A percentile compares a stretch with the other conserved stretches of the same genome.
Conservation (phyloP, 495 filamentous ascomycete genomes). For the Letharia columbiana region DNA sequence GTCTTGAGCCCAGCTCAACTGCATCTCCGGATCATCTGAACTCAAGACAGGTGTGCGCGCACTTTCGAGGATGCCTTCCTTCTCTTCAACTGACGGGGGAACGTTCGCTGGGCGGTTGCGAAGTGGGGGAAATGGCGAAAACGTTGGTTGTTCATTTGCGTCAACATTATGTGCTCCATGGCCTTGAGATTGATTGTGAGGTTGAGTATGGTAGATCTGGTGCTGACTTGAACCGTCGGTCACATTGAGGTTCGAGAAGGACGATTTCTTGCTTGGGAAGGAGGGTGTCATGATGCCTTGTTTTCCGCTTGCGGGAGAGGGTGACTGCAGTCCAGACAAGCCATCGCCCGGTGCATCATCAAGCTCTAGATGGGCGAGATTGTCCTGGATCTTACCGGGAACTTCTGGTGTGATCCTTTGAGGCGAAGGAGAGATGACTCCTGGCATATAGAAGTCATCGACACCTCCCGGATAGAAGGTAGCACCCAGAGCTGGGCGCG, state of each 20-base stretch:
- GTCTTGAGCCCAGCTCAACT: conserved; percentile 93
- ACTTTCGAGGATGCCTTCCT: conserved; percentile 75
- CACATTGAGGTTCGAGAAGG: conserved; percentile 21
- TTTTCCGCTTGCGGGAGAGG: conserved; percentile 18
- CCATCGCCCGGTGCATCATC: conserved; percentile 44
- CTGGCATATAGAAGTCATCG: conserved; percentile 81
- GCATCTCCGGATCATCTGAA: conserved; percentile 93
- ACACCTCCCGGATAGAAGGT: conserved; percentile 84
- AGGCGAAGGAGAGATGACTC: conserved; percentile 72
- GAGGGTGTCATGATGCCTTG: conserved; percentile 10
- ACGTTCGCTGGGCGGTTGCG: conserved; percentile 77
- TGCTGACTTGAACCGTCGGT: conserved; percentile 3
- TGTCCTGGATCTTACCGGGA: conserved; percentile 82
- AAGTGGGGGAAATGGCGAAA: conserved; percentile 86
- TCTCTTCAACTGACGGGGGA: conserved; percentile 88
- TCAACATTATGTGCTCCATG: neutral
- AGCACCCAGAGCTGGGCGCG: conserved; percentile 55
- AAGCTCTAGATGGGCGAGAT: conserved; percentile 79
- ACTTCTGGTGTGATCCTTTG: conserved; percentile 77
- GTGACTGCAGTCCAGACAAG: conserved; percentile 25
- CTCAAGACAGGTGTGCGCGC: conserved; percentile 76
- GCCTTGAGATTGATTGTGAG: neutral
- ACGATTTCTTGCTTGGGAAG: conserved; percentile 23
- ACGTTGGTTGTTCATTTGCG: conserved; percentile 57
- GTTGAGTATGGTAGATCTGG: conserved; percentile 2